Evolutionary conservation across 352 stramenopile species (phyloP), one percentile per base, ranked within the genome.

Genomic region (Globisporangium lucens): DNA sequence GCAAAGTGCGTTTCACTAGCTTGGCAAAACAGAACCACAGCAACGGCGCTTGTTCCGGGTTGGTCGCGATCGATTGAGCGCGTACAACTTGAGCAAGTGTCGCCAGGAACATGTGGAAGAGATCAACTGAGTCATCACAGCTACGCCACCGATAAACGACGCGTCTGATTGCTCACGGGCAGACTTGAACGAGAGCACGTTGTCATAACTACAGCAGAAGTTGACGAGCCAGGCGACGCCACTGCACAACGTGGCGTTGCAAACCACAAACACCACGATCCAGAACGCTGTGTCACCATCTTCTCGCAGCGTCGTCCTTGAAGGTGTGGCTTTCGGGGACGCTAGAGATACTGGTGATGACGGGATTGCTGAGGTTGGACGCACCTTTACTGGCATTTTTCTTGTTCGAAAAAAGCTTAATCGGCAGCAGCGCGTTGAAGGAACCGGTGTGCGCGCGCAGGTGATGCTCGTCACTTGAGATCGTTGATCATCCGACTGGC

Each of bases 81-180:
- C 15, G 51, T 10, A 67, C 10, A 13, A 61, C 49, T 9, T 52
- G 36, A 17, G 62, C 30, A 7, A 61, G 30, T 5, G 9, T 43
- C 4, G 60, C 13, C n/a, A 67, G 6, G 4, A 75, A 57, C 6
- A 69, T 63, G 2, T 17, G 6, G 12, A 53, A 27, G 36, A 33
- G 5, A 61, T 20, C 33, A 60, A 6, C 1, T 65, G 65, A 36
- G 67, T 70, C 72, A 74, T 77, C 12, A 71, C 43, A 10, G 75
- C 51, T 60, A 61, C 67, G 0, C 67, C 69, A 38, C 71, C 67
- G 0, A 73, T 56, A 22, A 81, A 75, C 36, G 71, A 71, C 0
- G 22, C n/a, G 13, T 66, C 63, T 4, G 75, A 73, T 22, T 82
- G 70, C 10, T 82, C 61, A 43, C 56, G 59, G n/a, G 63, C 73